Evolutionary conservation across 306 rosid genomes (phyloP), one percentile per base, ranked within the genome.

Genomic region (Senna siamea): DNA sequence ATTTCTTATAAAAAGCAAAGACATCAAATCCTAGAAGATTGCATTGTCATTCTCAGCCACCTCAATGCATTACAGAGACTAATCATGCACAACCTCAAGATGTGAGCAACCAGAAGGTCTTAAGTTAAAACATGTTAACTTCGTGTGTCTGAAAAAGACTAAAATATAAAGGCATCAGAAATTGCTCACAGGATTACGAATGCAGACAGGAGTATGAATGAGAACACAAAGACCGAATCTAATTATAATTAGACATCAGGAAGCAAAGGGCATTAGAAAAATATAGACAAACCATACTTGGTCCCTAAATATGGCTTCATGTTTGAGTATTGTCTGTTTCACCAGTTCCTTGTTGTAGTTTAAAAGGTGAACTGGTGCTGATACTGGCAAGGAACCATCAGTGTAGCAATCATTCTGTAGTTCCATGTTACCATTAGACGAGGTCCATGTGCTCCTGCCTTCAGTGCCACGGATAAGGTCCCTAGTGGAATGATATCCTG

Each of bases 291-390:
- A 58, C 70, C 80, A 67, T 87, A 87, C 97, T 86, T 90, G 97
- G 40, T 83, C 85, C 85, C 72, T 90, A 38, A 90, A 78, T 34
- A 85, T 69, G 73, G 85, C 78, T 54, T 90, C 97, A 26, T 90
- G 90, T 70, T 83, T 75, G 75, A 90, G 89, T 73, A 90, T 86
- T 26, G 79, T 87, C 85, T 81, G 90, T 78, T 87, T 88, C 43
- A 90, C 47, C 48, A 71, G 65, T 55, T 85, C 93, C 84, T 80
- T 85, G 68, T 76, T 66, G 69, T 62, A 84, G 50, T 69, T 79
- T 19, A 73, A 17, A 75, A 51, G 72, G 17, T 77, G 72, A 65
- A 54, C 77, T 4, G 86, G 28, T 58, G 87, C 53, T 40, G 69
- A 52, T 50, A 48, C 32, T 12, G 74, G 74, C 50, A 79, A 74